Base-by-base conservation (phyloP, 1,139 yeast species). In the Meyerozyma smithsonii region DNA sequence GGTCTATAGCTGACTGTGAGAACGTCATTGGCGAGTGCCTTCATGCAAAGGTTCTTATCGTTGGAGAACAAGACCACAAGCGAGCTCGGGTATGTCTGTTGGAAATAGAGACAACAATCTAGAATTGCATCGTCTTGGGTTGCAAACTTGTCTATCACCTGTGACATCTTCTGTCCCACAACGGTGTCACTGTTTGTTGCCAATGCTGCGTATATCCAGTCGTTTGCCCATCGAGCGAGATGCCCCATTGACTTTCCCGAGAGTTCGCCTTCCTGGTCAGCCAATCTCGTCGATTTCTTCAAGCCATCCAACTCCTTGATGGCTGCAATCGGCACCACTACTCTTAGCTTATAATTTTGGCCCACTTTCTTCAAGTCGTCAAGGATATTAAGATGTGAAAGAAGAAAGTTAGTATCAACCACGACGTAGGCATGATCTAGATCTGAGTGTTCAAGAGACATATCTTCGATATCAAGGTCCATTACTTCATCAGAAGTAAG, bases 231-330 rank as follows among this genome's bases (percentile, higher is more conserved):
- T 32, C 95, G 67, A 0, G 96, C 95, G 36, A 79, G 59, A 36
- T 59, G 64, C 0, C 81, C 77, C n/a, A 81, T 64, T 0, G 74
- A 65, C 14, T 55, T 51, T 1, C 64, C 65, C 15, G 50, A 42
- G 10, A 47, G 36, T 12, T 34, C 25, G 5, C 37, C 43, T n/a
- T 16, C 54, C 42, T 20, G 46, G 5, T 28, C 43, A 4, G 45
- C 44, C 32, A 40, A 40, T 37, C 45, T 56, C 4, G 51, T 47
- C 0, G 80, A 68, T 4, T 57, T 62, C 54, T 89, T 89, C 42
- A 89, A 65, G 0, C 90, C 92, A 59, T 90, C 97, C 19, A 90
- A 66, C 56, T 90, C 97, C 36, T 67, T 70, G 28, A 87, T 64
- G 2, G 84, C 94, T 1, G 81, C 75, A 12, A 66, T 65, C 0